Evolutionary conservation across 208 protist genomes (phyloP).

Genomic region (Wallacemonas sp.): DNA sequence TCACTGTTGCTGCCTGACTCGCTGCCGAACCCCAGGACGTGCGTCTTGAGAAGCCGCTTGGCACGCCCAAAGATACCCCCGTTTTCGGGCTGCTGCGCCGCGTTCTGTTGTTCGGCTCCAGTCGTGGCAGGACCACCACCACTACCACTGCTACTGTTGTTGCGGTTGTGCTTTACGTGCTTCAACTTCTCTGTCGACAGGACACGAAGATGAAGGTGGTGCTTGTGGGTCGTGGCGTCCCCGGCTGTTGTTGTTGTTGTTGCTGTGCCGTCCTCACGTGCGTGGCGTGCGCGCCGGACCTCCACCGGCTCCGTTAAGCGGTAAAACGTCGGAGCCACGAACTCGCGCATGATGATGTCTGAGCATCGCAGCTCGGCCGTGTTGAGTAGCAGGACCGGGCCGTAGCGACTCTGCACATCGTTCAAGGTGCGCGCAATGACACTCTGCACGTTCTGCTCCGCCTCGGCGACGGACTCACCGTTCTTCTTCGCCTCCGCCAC

Average conservation of each 20-base stretch:
- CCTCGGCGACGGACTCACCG: not conserved
- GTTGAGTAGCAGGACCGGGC: slow-evolving; percentile 43
- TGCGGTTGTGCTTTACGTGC: no score
- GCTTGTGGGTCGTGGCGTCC: no score
- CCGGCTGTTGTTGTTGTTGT: slow-evolving; percentile 9
- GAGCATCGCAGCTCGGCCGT: slow-evolving; percentile 44
- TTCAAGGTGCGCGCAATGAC: not conserved
- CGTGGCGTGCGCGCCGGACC: not conserved
- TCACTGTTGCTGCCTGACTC: not conserved
- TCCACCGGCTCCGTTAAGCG: slow-evolving; percentile 23
- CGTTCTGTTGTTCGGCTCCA: not conserved
- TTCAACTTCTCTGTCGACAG: no score
- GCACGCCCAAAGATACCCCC: slow-evolving; percentile 1
- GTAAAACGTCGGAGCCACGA: slow-evolving; percentile 34
- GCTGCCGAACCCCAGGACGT: not conserved
- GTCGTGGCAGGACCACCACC: no score
- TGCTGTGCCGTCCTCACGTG: no score
- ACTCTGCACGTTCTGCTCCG: not conserved
- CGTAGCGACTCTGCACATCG: slow-evolving; percentile 17
- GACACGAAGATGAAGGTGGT: no score
- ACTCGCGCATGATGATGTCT: slow-evolving; percentile 27
- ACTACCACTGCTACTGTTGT: not conserved
- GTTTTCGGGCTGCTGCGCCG: not conserved
- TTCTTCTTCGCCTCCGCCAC: not conserved
- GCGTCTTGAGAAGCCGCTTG: not conserved